Evolutionary conservation across 2,329 filamentous ascomycete genomes (phyloP).

Genomic region (Dactylella cylindrospora): DNA sequence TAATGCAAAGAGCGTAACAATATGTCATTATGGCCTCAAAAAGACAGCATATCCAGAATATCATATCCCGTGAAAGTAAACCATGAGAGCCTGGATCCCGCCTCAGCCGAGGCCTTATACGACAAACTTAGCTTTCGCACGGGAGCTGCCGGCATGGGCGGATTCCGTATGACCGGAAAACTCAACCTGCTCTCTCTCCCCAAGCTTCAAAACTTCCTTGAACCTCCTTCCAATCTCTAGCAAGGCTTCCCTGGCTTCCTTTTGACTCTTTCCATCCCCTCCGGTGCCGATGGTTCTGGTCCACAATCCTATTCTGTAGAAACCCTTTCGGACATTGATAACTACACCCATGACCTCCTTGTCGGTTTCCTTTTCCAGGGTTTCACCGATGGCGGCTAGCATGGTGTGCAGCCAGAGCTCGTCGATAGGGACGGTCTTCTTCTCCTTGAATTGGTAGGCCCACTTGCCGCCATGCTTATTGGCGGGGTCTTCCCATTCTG

Average conservation of each 20-base stretch:
- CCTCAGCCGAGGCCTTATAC: constrained; percentile 60
- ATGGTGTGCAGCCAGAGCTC: constrained; percentile 96
- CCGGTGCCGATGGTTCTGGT: constrained; percentile 86
- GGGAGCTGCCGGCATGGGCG: constrained; percentile 86
- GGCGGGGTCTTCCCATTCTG: constrained; percentile 97
- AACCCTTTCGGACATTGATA: constrained; percentile 96
- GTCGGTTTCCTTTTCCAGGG: constrained; percentile 84
- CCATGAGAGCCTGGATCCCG: neutral
- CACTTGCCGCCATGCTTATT: constrained; percentile 99
- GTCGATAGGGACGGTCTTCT: constrained; percentile 86
- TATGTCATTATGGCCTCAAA: constrained; percentile 5
- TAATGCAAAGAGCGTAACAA: constrained; percentile 29
- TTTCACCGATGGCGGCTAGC: constrained; percentile 95
- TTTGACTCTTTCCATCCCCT: constrained; percentile 72
- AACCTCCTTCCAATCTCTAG: constrained; percentile 82
- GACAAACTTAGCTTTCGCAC: constrained; percentile 90
- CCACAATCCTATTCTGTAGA: constrained; percentile 97
- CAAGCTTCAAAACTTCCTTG: constrained; percentile 86
- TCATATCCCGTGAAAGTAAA: neutral
- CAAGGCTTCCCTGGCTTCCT: constrained; percentile 84
- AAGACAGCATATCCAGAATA: constrained; percentile 4
- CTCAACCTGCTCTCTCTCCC: constrained; percentile 75
- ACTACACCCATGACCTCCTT: constrained; percentile 99
- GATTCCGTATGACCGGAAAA: constrained; percentile 96
- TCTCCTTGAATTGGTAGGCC: constrained; percentile 98